Conservation (phyloP, 345 rosid genomes). For the Syzygium aqueum region DNA sequence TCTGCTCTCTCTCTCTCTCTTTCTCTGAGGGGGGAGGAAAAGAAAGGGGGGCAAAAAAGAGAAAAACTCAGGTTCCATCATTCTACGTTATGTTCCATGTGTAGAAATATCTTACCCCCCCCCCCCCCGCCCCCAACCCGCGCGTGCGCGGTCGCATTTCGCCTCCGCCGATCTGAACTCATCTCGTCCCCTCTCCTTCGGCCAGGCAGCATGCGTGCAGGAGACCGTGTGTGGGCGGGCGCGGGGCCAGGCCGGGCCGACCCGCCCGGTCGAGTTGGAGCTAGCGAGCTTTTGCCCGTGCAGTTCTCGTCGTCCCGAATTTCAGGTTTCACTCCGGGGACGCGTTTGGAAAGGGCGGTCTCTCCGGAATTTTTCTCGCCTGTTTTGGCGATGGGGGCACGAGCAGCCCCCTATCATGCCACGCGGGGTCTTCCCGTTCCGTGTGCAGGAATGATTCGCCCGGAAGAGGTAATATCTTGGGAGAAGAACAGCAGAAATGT, state of each 20-base stretch:
- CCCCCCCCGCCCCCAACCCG: no score
- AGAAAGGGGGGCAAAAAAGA: not conserved
- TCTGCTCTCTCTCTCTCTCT: not conserved
- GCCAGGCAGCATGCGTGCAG: not conserved
- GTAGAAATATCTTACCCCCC: not conserved
- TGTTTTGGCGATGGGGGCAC: not conserved
- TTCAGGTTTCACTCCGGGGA: not conserved
- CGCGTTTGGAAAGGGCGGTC: not conserved
- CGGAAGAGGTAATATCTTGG: no score
- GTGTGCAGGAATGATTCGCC: no score
- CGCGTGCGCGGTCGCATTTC: not conserved
- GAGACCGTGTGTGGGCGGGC: no score
- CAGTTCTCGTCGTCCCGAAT: not conserved
- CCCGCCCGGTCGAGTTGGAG: not conserved
- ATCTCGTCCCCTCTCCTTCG: not conserved
- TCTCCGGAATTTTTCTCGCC: not conserved
- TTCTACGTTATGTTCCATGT: not conserved
- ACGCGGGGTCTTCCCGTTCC: not conserved
- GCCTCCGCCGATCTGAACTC: not conserved
- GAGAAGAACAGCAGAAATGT: no score
- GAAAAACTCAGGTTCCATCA: not conserved
- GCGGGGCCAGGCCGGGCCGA: not conserved
- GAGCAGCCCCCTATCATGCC: not conserved
- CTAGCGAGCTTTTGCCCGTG: not conserved
- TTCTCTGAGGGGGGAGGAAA: not conserved